phyloP scores from a whole-genome alignment of 139 green algal genomes.

The Auxenochlorella pyrenoidosa region DNA sequence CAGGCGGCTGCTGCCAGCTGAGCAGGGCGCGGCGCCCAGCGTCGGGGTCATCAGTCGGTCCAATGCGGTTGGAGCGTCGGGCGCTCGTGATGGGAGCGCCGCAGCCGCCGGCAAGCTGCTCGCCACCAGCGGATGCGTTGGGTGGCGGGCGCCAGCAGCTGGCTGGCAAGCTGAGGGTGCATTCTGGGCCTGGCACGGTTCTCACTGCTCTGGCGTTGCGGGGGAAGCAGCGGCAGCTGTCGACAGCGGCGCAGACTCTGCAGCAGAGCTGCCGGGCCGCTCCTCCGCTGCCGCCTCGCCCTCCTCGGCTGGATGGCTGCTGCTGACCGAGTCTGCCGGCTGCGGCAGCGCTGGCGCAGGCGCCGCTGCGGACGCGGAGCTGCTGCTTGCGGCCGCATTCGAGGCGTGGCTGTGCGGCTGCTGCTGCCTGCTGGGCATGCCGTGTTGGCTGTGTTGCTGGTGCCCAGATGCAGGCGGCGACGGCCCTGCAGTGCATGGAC shows the following conservation, averaged over 20 bases:
- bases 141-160: not conserved
- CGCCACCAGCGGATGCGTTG: not conserved
- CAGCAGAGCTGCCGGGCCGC: not conserved
- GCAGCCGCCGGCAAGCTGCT: not conserved
- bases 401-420: not conserved
- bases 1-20: no score
- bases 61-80: not conserved
- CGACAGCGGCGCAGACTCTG: not conserved
- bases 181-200: not conserved
- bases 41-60: not conserved
- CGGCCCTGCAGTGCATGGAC: not conserved
- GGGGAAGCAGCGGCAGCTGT: not conserved
- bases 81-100: not conserved
- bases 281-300: not conserved
- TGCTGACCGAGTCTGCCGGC: not conserved
- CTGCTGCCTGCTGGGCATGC: not conserved
- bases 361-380: not conserved
- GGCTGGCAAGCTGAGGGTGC: not conserved
- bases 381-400: not conserved
- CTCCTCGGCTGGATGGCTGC: not conserved
- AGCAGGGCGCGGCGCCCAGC: no score
- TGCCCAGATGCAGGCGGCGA: not conserved
- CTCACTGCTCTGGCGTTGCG: constrained; percentile 10
- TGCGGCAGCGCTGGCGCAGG: not conserved
- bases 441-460: not conserved